Conservation (phyloP, 2,329 filamentous ascomycete genomes). For the Didymella exigua region DNA sequence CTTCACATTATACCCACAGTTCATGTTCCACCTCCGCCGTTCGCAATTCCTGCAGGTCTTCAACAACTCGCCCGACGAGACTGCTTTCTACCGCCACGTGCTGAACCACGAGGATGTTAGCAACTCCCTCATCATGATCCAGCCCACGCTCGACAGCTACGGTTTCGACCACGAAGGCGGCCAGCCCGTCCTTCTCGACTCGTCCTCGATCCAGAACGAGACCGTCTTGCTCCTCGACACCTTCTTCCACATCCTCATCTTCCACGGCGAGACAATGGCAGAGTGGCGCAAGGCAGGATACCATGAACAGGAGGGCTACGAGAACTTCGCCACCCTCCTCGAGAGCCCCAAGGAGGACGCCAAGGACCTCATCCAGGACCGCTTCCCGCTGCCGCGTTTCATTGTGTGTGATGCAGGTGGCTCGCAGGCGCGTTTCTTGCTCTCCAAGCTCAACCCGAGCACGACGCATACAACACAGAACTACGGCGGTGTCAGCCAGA, state of each 20-base stretch:
- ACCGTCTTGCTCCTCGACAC: constrained; percentile 95
- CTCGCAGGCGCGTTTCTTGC: constrained; percentile 93
- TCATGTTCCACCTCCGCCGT: constrained; percentile 98
- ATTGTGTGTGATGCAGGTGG: constrained; percentile 99
- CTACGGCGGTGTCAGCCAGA: constrained; percentile 87
- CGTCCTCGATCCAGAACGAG: constrained; percentile 91
- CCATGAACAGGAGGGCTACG: constrained; percentile 96
- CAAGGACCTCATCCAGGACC: constrained; percentile 94
- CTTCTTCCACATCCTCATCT: constrained; percentile 99
- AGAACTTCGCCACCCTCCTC: constrained; percentile 87
- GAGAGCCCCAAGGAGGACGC: constrained; percentile 97
- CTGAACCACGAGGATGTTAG: constrained; percentile 96
- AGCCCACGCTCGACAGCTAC: constrained; percentile 95
- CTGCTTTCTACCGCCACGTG: constrained; percentile 97
- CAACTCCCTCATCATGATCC: constrained; percentile 98
- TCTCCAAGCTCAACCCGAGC: constrained; percentile 96
- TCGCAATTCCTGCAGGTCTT: constrained; percentile 99
- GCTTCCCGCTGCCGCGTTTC: constrained; percentile 97
- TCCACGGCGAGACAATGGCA: constrained; percentile 96
- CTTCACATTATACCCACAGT: constrained; percentile 97
- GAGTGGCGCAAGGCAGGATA: constrained; percentile 98
- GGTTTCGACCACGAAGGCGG: constrained; percentile 94
- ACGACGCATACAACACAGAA: constrained; percentile 94
- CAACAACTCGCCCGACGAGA: constrained; percentile 99
- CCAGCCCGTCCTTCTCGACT: constrained; percentile 92